These are phyloP conservation scores for Solanum microdontum DNA, from an alignment of 257 asterid species.

Conservation along the genomic window DNA sequence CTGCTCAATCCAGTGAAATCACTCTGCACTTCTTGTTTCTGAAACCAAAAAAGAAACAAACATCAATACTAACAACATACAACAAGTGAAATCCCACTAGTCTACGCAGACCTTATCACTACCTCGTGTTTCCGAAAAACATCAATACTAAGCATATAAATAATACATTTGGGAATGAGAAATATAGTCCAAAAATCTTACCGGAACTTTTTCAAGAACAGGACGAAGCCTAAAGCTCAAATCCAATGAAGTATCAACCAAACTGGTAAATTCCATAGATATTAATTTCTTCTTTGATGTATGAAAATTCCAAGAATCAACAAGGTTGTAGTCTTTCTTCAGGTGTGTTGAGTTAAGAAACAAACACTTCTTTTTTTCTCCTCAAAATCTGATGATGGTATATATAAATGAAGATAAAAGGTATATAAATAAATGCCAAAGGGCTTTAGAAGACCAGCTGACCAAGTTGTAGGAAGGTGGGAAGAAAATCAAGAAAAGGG, in stretches of 20 bases:
- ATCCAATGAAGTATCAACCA: slow-evolving; percentile 66
- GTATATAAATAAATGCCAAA: not conserved
- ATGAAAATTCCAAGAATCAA: not conserved
- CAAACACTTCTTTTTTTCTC: not conserved
- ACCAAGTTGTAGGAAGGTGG: slow-evolving; percentile 1
- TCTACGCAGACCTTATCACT: not conserved
- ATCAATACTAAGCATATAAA: not conserved
- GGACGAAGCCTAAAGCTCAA: slow-evolving; percentile 48
- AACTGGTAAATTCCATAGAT: slow-evolving; percentile 52
- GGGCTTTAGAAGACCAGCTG: not conserved
- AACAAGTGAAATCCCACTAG: too few species aligned
- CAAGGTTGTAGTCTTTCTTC: not conserved
- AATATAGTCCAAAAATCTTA: slow-evolving; percentile 4
- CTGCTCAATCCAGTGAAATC: slow-evolving; percentile 38
- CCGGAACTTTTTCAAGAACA: slow-evolving; percentile 30
- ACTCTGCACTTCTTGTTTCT: slow-evolving; percentile 59
- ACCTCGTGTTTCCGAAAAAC: not conserved
- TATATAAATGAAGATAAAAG: not conserved
- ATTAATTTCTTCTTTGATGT: not conserved
- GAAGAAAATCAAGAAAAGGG: not conserved
- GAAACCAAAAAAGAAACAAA: slow-evolving; percentile 1
- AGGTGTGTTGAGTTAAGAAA: not conserved
- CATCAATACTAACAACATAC: not conserved
- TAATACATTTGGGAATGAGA: not conserved
- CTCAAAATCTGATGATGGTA: not conserved